Evolutionary conservation across 1,284 basidiomycete genomes (phyloP).

Genomic region (Cutaneotrichosporon daszewskae): DNA sequence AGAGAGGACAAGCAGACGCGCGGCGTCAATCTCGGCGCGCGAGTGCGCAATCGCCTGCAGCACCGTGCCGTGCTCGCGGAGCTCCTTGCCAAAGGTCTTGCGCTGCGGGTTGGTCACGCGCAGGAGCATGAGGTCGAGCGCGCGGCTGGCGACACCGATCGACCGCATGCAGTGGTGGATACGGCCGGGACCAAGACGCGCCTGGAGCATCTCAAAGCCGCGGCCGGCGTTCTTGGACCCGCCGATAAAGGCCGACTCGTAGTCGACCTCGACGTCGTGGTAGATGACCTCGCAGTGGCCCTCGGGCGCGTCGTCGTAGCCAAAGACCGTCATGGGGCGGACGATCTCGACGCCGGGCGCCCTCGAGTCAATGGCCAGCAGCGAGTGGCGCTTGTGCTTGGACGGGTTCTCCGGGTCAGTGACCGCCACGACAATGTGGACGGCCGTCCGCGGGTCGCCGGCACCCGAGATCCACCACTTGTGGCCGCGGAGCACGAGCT

Average conservation of each 20-base stretch:
- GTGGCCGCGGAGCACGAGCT: constrained; percentile 91
- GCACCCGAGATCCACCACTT: constrained; percentile 99
- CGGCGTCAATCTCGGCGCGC: constrained; percentile 85
- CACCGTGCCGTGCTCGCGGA: constrained; percentile 87
- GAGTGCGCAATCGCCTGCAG: constrained; percentile 84
- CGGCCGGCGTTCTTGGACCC: constrained; percentile 75
- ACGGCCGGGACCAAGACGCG: constrained; percentile 89
- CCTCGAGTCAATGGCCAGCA: constrained; percentile 86
- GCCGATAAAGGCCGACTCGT: constrained; percentile 57
- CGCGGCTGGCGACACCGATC: constrained; percentile 78
- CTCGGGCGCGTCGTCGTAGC: constrained; percentile 90
- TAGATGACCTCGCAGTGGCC: constrained; percentile 95
- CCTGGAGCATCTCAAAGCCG: constrained; percentile 97
- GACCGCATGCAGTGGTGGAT: constrained; percentile 99
- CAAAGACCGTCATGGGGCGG: constrained; percentile 86
- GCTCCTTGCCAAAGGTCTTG: constrained; percentile 88
- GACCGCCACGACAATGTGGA: constrained; percentile 82
- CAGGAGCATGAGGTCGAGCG: constrained; percentile 80
- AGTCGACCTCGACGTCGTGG: constrained; percentile 85
- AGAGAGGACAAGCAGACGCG: constrained; percentile 79
- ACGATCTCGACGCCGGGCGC: constrained; percentile 81
- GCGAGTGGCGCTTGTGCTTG: constrained; percentile 76
- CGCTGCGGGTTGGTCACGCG: constrained; percentile 85
- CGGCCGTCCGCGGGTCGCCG: constrained; percentile 79
- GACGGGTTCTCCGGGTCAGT: constrained; percentile 44